Base-by-base conservation (phyloP, 202 grass and related monocot genomes). In the Brachypodium distachyon region DNA sequence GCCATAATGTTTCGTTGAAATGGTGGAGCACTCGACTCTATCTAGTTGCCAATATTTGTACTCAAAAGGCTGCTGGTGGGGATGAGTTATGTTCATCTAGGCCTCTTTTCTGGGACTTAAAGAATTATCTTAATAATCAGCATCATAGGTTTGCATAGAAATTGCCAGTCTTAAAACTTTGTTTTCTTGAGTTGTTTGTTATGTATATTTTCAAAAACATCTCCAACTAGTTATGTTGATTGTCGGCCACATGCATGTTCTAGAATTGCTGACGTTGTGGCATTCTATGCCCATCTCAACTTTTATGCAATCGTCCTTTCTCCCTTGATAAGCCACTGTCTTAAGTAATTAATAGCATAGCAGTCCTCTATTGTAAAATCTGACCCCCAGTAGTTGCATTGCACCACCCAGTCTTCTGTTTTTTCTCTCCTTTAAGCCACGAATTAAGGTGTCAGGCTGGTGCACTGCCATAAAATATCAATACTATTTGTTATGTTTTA, bases 11-110 rank as follows among this genome's bases (percentile, higher is more conserved):
- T 49, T 83, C 22, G 40, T 73, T 65, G 40, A 78, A 77, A 55
- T 50, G 28, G 50, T 23, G 42, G 56, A 81, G 41, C 39, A 63
- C 13, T 41, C 22, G 70, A 56, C 22, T 82, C 40, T 48, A 55
- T 71, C 39, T 43, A 77, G 44, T 28, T 77, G 57, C 22, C 73
- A 66, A 58, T 72, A 39, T 54, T 82, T 82, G 65, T 51, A 19
- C 40, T 57, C 17, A 59, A 33, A 73, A 44, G 58, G 40, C 21
- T 77, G 57, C 7, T 21, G 33, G 31, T 33, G 4, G 22, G 4
- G 22, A 78, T 78, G 58, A 36, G 36, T 34, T 41, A 46, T 78
- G 57, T 60, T 78, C 23, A 58, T 77, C 17, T 49, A 40, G 23
- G 12, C 28, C 42, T 27, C 9, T 29, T 70, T 38, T 67, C 1